phyloP scores from a whole-genome alignment of 23 red algal genomes.

The Chondrus crispus region DNA sequence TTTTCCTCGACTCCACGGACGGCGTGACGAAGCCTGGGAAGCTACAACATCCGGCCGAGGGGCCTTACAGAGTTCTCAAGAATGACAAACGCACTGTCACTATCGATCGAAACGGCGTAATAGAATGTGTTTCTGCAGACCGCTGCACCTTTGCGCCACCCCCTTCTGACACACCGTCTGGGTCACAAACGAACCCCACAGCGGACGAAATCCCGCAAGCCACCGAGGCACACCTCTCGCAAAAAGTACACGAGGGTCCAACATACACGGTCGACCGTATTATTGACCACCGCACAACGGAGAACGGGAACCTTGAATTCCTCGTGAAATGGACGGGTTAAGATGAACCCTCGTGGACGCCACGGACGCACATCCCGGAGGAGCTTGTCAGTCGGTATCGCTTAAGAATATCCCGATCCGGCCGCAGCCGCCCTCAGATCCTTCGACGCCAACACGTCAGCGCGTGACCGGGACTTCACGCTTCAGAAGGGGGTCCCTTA shows the following conservation, averaged over 20 bases:
- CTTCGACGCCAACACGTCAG: too few species aligned
- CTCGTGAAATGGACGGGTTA: neutral
- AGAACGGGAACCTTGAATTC: neutral
- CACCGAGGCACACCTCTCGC: neutral
- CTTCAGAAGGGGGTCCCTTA: too few species aligned
- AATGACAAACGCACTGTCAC: neutral
- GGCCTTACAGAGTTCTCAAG: neutral
- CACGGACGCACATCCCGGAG: neutral
- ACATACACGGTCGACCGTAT: neutral
- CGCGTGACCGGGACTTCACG: too few species aligned
- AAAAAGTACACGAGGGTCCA: neutral
- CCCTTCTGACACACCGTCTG: neutral
- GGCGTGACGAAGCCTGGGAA: neutral
- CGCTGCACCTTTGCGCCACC: neutral
- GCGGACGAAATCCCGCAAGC: neutral
- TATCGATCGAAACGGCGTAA: neutral
- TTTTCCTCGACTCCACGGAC: neutral
- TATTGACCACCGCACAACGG: neutral
- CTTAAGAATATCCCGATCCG: too few species aligned
- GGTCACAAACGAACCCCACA: neutral
- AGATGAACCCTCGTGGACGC: neutral
- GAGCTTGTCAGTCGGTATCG: neutral
- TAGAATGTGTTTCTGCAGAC: neutral
- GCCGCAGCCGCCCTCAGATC: too few species aligned
- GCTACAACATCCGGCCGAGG: neutral